Base-by-base conservation (phyloP, 441 rosid species). In the Arabidopsis hybrid region DNA sequence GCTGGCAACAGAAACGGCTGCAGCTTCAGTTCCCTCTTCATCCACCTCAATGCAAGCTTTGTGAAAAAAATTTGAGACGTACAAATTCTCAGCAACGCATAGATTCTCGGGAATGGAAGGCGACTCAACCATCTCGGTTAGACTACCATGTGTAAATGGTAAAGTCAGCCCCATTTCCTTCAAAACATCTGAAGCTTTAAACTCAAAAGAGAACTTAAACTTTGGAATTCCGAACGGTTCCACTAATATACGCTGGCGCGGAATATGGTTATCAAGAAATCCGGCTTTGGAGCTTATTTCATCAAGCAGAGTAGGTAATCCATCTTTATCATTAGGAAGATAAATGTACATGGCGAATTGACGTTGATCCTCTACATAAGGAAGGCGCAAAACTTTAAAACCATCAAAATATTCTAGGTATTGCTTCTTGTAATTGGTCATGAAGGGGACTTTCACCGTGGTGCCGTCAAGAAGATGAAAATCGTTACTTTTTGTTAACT, bases 1-100 rank as follows among this genome's bases (percentile, higher is more conserved):
- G 26, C 11, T 18, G 21, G 21, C 84, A 63, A 71, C 85, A 53
- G 90, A 74, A 47, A 85, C 87, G 26, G 87, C 89, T 16, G 86
- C 92, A 29, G 92, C 93, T 77, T 88, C 87, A 0, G 92, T 87
- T 21, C 95, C 98, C 64, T 87, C 88, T 80, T 89, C 95, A 69
- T 87, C 87, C 14, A 93, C 92, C 63, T 88, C 97, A 61, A 91
- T 85, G 79, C 85, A 85, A 38, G 97, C 78, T 63, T 89, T 88
- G 13, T 91, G 95, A 72, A 85, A 75, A 35, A 90, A 74, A 49
- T 47, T 78, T 11, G 93, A 86, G 40, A 93, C 93, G 52, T 31
- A 78, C 13, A 88, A 71, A 6, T 78, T 35, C 32, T 26, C 18
- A 38, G 82, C 52, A 26, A 26, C 29, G 0, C 29, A 26, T 26